Base-by-base conservation (phyloP, 2,329 filamentous ascomycete species). In the Thermochaetoides dissita region DNA sequence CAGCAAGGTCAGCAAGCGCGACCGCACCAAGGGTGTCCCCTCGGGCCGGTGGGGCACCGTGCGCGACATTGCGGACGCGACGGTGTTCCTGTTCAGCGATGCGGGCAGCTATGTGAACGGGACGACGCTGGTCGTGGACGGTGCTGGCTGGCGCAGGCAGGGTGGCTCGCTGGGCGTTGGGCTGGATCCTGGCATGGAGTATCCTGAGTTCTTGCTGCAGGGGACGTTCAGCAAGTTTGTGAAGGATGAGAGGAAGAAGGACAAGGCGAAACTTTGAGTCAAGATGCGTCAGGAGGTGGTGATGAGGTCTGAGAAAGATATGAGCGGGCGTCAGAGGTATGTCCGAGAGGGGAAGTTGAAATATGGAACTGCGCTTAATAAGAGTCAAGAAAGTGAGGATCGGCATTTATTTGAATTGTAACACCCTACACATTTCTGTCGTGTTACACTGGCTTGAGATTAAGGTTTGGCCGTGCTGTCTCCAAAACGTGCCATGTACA, bases 1-100 rank as follows among this genome's bases (percentile, higher is more conserved):
- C 51, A 58, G 52, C 39, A 51, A 58, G 35, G 53, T 57, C 7
- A 58, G 62, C 40, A 42, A 51, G 38, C 53, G 57, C 24, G 51
- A 59, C 33, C 57, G 61, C 39, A 56, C 53, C 5, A 66, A 62
- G 49, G 55, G 59, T 7, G 72, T 94, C 33, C 91, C 91, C 0
- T 63, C 79, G 2, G 86, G 86, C 1, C 71, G 88, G 43, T 77
- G 78, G 60, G 91, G 89, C 6, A 74, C 74, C 1, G 76, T 94
- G 28, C 82, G 81, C 50, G 89, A 98, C 56, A 87, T 98, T 54
- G 83, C 87, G 0, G 89, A 98, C 61, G 84, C 89, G 1, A 95
- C 89, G 0, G 75, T 96, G 0, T 98, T 79, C 54, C 60, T 96
- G 42, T 91, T 95, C 57, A 84, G 82, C 37, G 84, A 94, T 37